These are phyloP conservation scores for Neopestalotiopsis clavispora DNA, from an alignment of 2,329 filamentous ascomycete species.

Conservation along the genomic window DNA sequence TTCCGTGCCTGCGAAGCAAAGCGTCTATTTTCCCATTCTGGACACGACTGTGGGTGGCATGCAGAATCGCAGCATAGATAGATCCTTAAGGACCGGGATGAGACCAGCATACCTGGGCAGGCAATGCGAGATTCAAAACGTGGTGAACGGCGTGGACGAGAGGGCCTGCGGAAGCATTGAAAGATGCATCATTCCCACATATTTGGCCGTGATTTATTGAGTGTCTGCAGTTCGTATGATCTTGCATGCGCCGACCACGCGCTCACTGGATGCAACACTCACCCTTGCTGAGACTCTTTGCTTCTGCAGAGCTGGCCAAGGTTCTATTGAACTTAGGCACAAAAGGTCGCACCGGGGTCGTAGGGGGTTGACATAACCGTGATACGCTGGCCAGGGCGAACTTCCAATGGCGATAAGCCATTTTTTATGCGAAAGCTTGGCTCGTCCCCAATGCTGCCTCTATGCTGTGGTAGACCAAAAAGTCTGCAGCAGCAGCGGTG, in stretches of 20 bases:
- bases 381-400: slow-evolving; percentile 26
- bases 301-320: slow-evolving; percentile 2
- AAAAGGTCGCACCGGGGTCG: slow-evolving; percentile 14
- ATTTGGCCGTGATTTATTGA: slow-evolving; percentile 19
- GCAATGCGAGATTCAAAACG: slow-evolving; percentile 3
- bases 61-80: neutral
- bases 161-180: neutral
- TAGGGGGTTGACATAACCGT: slow-evolving; percentile 33
- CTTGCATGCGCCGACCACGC: slow-evolving; percentile 27
- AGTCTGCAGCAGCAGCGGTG: slow-evolving; percentile 28
- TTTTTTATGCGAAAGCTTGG: slow-evolving; percentile 21
- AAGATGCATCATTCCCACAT: neutral
- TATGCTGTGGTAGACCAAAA: slow-evolving; percentile 18
- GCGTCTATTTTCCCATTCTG: neutral
- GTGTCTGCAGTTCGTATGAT: slow-evolving; percentile 22
- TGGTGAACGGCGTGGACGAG: neutral
- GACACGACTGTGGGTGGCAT: neutral
- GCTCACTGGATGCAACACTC: neutral
- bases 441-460: slow-evolving; percentile 21
- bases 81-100: neutral
- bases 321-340: slow-evolving; percentile 6
- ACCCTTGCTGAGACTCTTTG: neutral
- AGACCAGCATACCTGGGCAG: neutral
- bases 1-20: neutral
- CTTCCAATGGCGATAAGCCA: slow-evolving; percentile 26